These are phyloP conservation scores for Leccinum glutinopallens DNA, from an alignment of 1,284 basidiomycete genomes.

Conservation along the genomic window DNA sequence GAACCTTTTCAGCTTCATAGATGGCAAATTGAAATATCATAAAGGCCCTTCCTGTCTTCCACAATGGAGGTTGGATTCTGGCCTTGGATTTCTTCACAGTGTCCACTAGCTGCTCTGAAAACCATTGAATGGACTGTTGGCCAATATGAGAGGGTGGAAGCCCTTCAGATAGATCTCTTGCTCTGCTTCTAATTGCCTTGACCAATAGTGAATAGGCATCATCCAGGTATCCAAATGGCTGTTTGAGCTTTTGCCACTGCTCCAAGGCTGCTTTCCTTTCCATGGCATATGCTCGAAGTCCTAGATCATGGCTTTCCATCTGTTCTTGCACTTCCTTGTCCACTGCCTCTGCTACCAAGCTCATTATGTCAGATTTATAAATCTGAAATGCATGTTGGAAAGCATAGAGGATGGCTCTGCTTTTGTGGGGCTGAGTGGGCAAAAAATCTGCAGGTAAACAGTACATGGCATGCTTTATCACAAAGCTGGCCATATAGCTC, in stretches of 20 bases:
- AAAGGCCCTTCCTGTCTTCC: background rate
- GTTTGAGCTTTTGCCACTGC: background rate
- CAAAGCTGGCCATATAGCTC: background rate
- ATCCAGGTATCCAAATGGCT: background rate
- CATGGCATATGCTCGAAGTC: background rate
- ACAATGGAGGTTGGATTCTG: background rate
- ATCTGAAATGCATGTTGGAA: background rate
- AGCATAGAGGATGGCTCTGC: background rate
- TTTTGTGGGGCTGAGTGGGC: background rate
- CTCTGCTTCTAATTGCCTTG: background rate
- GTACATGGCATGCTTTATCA: slow-evolving; percentile 1
- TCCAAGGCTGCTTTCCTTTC: background rate
- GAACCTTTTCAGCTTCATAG: background rate
- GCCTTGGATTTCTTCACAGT: background rate
- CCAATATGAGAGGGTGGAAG: background rate
- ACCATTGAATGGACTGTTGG: background rate
- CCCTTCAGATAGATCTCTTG: background rate
- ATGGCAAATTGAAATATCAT: slow-evolving; percentile 3
- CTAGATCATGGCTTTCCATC: background rate
- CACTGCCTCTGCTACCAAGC: background rate
- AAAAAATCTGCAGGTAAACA: background rate
- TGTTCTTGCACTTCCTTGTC: background rate
- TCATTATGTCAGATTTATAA: slow-evolving; percentile 1
- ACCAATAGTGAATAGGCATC: background rate
- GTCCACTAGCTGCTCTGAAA: background rate